phyloP scores from a whole-genome alignment of 2,329 filamentous ascomycete genomes.

The Lachnellula subtilissima region DNA sequence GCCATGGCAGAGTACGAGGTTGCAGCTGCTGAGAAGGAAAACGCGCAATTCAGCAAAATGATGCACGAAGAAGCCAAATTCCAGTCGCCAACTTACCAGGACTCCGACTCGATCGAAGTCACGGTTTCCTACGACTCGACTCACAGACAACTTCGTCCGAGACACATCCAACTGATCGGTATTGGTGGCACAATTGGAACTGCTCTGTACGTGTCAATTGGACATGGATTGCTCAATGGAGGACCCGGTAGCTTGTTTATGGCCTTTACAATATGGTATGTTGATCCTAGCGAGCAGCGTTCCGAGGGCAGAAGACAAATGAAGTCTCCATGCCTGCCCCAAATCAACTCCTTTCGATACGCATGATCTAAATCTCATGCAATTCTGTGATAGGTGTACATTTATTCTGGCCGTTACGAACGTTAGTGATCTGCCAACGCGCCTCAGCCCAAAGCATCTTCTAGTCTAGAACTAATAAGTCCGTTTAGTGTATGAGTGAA shows the following conservation, averaged over 20 bases:
- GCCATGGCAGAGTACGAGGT: slow-evolving; percentile 14
- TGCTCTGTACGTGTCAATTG: slow-evolving; percentile 49
- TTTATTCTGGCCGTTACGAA: slow-evolving; percentile 57
- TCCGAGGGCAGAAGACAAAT: too few relatives aligned
- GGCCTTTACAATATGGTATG: slow-evolving; percentile 54
- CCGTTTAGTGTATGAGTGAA: slow-evolving; percentile 65
- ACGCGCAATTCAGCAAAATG: slow-evolving; percentile 11
- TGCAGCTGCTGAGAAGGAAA: slow-evolving; percentile 7
- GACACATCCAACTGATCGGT: slow-evolving; percentile 39
- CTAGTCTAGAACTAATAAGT: slow-evolving; percentile 48
- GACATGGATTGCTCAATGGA: slow-evolving; percentile 51
- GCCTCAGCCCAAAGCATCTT: slow-evolving; percentile 43
- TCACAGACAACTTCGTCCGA: slow-evolving; percentile 36
- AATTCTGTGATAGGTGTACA: slow-evolving; percentile 47
- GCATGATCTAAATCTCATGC: slow-evolving; percentile 15
- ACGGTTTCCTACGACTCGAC: slow-evolving; percentile 23
- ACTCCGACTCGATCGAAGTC: slow-evolving; percentile 6
- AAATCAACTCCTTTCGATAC: neutral
- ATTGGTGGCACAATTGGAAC: slow-evolving; percentile 64
- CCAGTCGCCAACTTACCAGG: slow-evolving; percentile 4
- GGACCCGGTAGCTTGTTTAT: slow-evolving; percentile 54
- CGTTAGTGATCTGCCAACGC: slow-evolving; percentile 33
- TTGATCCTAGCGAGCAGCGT: slow-evolving; percentile 33
- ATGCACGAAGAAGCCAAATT: slow-evolving; percentile 19
- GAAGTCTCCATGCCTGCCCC: too few relatives aligned